Evolutionary conservation across 768 basidiomycete species (phyloP), one percentile per base, ranked within the genome.

Genomic region (Lanmaoa rubissima): DNA sequence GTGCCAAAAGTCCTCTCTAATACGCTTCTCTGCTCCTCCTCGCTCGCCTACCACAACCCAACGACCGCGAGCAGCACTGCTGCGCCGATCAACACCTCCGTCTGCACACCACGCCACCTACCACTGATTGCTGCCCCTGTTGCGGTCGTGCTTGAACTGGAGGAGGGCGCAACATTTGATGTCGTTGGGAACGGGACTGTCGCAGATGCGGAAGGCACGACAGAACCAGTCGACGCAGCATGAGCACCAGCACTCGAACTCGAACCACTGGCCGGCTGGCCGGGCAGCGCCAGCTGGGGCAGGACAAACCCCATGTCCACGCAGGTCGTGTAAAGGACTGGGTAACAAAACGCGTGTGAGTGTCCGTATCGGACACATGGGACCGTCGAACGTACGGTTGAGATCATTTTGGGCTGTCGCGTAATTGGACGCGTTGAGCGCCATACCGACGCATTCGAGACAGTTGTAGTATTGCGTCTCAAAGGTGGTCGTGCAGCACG

Each of bases 401-500:
- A 80, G 58, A 31, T 63, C 50, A 1, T 26, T 40, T 48, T 79
- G 77, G 0, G 66, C 61, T 1, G 51, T 12, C 7, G 69, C 52
- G 47, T 60, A 79, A 54, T 74, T 70, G 19, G 43, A 53, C 5
- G 61, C 50, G 43, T 72, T 54, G 35, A 65, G 24, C 2, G 69
- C 66, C 2, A 52, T 28, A 12, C 71, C 76, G 26, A 75, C 64
- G 54, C 81, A 82, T 4, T 64, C 36, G 58, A 79, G 65, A 57
- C 81, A 82, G 45, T 74, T 65, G 65, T 72, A 79, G 61, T 76
- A 79, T 5, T 58, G 52, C 0, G 61, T 68, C 55, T 77, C 73
- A 54, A 80, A 82, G 6, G 57, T 60, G 12, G 66, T 54, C 6
- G 74, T 68, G 62, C 81, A 82, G 53, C 80, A 82, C 21, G 60